Percentiles rank a stretch among this genome's conserved stretches.
Conservation (phyloP, 805 yeast genomes). For the Ogataea allantospora region DNA sequence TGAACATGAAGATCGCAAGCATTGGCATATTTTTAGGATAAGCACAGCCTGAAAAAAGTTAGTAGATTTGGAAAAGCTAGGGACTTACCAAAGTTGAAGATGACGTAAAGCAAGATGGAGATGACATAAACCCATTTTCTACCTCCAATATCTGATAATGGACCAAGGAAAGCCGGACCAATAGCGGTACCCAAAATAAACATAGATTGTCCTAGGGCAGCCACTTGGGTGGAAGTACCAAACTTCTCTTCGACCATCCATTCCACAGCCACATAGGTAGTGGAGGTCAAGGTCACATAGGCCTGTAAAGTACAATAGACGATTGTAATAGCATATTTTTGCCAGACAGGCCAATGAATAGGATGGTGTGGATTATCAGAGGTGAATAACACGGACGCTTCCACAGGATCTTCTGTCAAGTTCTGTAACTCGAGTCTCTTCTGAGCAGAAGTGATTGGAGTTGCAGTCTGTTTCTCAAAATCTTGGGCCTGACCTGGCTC, state of each 20-base stretch:
- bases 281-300: slow-evolving; percentile 34
- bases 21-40: slow-evolving; percentile 34
- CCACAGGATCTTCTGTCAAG: slow-evolving; percentile 29
- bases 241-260: slow-evolving; percentile 29
- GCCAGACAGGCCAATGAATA: slow-evolving; percentile 29
- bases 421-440: slow-evolving; percentile 26
- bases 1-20: slow-evolving; percentile 34
- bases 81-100: slow-evolving; percentile 33
- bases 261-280: slow-evolving; percentile 34
- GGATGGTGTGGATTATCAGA: slow-evolving; percentile 34
- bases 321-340: slow-evolving; percentile 27
- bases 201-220: slow-evolving; percentile 36
- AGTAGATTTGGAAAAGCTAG: slow-evolving; percentile 6
- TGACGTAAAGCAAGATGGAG: slow-evolving; percentile 28
- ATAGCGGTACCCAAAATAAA: slow-evolving; percentile 37
- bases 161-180: slow-evolving; percentile 38
- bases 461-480: slow-evolving; percentile 7
- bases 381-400: slow-evolving; percentile 28
- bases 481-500: slow-evolving; percentile 1
- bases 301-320: slow-evolving; percentile 32
- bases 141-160: slow-evolving; percentile 37
- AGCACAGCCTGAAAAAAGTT: slow-evolving; percentile 27
- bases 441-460: slow-evolving; percentile 17
- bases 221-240: slow-evolving; percentile 30
- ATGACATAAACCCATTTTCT: slow-evolving; percentile 38